A percentile compares a stretch with the other conserved stretches of the same genome.
These are phyloP conservation scores for Phytophthora macrochlamydospora DNA, from an alignment of 352 stramenopile species.

Conservation along the genomic window DNA sequence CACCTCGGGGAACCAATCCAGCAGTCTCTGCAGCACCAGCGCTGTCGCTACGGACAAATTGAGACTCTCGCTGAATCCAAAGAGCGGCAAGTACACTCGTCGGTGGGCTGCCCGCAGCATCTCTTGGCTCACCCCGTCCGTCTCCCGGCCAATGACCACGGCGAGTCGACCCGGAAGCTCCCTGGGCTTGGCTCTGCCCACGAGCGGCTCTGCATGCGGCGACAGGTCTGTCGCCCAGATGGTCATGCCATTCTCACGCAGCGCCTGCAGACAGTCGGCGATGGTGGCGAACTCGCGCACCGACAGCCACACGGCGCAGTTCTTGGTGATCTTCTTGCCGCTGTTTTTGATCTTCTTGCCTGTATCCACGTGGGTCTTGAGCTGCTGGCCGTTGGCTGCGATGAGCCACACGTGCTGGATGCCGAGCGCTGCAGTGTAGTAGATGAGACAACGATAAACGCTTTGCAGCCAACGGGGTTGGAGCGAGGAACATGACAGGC, in stretches of 20 bases:
- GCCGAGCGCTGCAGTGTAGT: constrained; percentile 62
- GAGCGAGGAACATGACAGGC: constrained; percentile 10
- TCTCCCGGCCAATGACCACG: constrained; percentile 94
- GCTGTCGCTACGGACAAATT: constrained; percentile 94
- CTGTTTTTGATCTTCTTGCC: constrained; percentile 31
- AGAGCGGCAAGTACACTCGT: constrained; percentile 93
- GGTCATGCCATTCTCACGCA: constrained; percentile 62
- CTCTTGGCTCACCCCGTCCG: constrained; percentile 88
- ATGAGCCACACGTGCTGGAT: constrained; percentile 92
- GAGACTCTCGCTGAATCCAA: constrained; percentile 94
- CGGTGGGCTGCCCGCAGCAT: constrained; percentile 88
- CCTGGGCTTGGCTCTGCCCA: constrained; percentile 39
- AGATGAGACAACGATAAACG: background rate
- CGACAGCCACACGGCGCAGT: constrained; percentile 84
- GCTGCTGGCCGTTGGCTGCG: constrained; percentile 61
- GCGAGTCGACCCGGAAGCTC: constrained; percentile 88
- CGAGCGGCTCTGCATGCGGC: constrained; percentile 67
- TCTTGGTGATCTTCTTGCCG: constrained; percentile 83
- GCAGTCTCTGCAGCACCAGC: constrained; percentile 89
- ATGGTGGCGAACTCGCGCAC: constrained; percentile 89
- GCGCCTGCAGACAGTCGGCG: constrained; percentile 70
- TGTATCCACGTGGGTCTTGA: constrained; percentile 60
- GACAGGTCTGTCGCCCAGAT: constrained; percentile 94
- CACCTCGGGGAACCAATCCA: constrained; percentile 76
- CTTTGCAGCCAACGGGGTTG: background rate